Evolutionary conservation across 1,139 yeast species (phyloP), one percentile per base, ranked within the genome.

Genomic region (Suhomyces taliae): DNA sequence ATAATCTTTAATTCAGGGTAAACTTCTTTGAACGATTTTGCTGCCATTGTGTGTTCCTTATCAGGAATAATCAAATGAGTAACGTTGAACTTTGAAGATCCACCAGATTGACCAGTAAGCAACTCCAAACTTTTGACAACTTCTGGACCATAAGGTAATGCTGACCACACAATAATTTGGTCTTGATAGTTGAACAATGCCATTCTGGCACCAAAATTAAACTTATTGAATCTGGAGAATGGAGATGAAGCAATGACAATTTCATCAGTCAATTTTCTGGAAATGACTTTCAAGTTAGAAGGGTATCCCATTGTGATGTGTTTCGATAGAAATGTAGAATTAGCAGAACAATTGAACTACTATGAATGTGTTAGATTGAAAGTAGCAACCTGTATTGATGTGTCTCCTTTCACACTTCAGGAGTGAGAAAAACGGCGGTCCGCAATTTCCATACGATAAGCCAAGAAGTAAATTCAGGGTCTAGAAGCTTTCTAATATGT

Each of bases 131-230:
- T 69, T 36, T 68, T 66, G 26, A 73, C 62, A 7, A 79, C 77
- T 33, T 66, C 70, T 6, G 72, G 69, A 2, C 82, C 81, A 56
- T 74, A 79, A 1, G 90, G 90, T 43, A 84, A 71, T 0, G 90
- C 84, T 7, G 84, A 78, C 78, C 84, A 81, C 8, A 85, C 78
- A 7, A 81, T 64, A 27, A 82, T 66, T 44, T 67, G 65, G 41
- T 66, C 62, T 36, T 72, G 62, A 48, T 68, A 61, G 43, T 76
- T 66, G 51, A 74, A 62, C 11, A 82, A 64, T 0, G 87, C 79
- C 79, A 81, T 76, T 49, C 90, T 70, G 14, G 79, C 84, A 27
- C 90, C 91, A 52, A 84, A 76, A 47, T 78, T 74, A 46, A 82
- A 51, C 39, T 59, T 62, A 46, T 69, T 63, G 9, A 64, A 56